Conservation (phyloP, 2,329 filamentous ascomycete species). For the Allantophomopsis lycopodina region DNA sequence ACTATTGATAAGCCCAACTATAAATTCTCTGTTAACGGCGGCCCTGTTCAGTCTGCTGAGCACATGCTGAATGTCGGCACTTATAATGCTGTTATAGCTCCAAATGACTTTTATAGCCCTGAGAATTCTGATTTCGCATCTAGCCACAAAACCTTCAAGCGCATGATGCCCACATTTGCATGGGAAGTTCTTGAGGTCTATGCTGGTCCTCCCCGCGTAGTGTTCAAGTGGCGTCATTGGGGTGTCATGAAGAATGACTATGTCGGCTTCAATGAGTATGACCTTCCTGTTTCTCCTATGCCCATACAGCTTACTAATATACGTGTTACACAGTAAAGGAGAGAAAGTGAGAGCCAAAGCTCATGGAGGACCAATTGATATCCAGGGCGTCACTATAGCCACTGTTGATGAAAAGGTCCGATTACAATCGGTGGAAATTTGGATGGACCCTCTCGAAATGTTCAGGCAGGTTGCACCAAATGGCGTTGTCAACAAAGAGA, state of each 20-base stretch:
- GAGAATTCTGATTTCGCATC: slow-evolving; percentile 44
- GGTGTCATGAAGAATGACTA: slow-evolving; percentile 54
- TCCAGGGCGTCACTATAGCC: slow-evolving; percentile 48
- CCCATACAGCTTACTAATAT: slow-evolving; percentile 3
- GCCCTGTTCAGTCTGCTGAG: slow-evolving; percentile 37
- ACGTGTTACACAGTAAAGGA: slow-evolving; percentile 29
- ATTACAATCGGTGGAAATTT: slow-evolving; percentile 44
- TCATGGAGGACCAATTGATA: slow-evolving; percentile 46
- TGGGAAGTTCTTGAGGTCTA: slow-evolving; percentile 61
- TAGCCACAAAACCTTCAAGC: slow-evolving; percentile 58
- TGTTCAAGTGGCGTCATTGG: slow-evolving; percentile 57
- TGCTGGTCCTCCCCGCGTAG: slow-evolving; percentile 45
- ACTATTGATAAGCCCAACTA: slow-evolving; percentile 47
- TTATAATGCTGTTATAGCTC: slow-evolving; percentile 52
- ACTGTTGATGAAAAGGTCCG: slow-evolving; percentile 45
- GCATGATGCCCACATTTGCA: slow-evolving; percentile 60
- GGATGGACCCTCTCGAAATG: slow-evolving; percentile 54
- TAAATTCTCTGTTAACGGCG: slow-evolving; percentile 50
- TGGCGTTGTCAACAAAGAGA: slow-evolving; percentile 15
- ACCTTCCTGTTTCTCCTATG: slow-evolving; percentile 5
- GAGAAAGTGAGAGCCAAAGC: slow-evolving; percentile 49
- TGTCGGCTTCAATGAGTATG: slow-evolving; percentile 47
- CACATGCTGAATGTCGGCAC: slow-evolving; percentile 56
- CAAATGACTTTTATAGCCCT: slow-evolving; percentile 51
- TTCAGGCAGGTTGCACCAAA: slow-evolving; percentile 47